Base-by-base conservation (phyloP, 352 stramenopile genomes). In the Phytopythium ostracodes region DNA sequence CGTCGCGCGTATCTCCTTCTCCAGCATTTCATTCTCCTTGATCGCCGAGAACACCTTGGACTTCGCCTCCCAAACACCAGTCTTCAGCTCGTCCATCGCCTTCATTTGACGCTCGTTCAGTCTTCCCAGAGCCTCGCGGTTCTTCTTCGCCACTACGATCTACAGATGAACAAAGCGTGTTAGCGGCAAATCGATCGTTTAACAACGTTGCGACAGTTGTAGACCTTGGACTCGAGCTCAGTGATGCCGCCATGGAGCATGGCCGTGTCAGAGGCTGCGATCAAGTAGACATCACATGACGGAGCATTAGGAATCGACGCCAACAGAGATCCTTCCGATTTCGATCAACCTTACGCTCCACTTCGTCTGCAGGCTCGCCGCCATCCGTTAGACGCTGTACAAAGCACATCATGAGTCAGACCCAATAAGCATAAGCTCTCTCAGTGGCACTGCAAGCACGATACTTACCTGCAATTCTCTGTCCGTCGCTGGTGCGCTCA, bases 101-200 rank as follows among this genome's bases (percentile, higher is more conserved):
- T 31, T 31, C 6, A 29, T 14, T 17, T 60, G 60, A 0, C 40
- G 51, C 2, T 56, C 20, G 5, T 38, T 25, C 2, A 65, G 51
- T 18, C 53, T 60, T 31, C 22, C 36, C 6, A 59, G 29, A 1
- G 60, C 51, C 24, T 54, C 40, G 24, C 31, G 49, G 22, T 64
- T 65, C 35, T 60, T 65, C 18, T n/a, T 49, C 17, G 24, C 40
- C 27, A 60, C 29, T 10, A 29, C 36, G 20, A 65, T 46, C 60
- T 65, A 49, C 22, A 15, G 40, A 18, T 24, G 36, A 27, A 36
- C 33, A 50, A 50, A 35, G 33, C 35, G 17, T 24, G 14, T 36
- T 25, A 4, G 53, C 25, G 14, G 47, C 6, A 14, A 12, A 24
- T 22, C 5, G 38, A 12, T 38, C 29, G 15, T 25, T n/a, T n/a